phyloP scores from a whole-genome alignment of 1,284 basidiomycete species.

The Ustanciosporium gigantosporum region DNA sequence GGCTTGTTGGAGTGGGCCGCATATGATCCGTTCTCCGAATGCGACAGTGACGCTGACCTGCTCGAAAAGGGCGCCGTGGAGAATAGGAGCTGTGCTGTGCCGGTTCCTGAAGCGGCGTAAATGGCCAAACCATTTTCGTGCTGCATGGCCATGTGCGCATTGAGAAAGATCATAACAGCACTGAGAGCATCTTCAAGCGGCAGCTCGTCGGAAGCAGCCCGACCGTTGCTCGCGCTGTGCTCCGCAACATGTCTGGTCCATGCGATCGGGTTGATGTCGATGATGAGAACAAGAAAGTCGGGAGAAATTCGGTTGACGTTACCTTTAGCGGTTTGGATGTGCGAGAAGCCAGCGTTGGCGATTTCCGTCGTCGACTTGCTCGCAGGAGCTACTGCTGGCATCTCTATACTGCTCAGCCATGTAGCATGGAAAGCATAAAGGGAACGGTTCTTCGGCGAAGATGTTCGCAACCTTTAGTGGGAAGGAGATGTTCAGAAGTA shows the following conservation, averaged over 20 bases:
- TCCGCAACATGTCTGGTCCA: slow-evolving; percentile 39
- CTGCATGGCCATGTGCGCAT: slow-evolving; percentile 84
- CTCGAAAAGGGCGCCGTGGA: slow-evolving; percentile 39
- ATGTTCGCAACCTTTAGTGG: no score
- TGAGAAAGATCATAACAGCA: slow-evolving; percentile 79
- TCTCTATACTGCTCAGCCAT: no score
- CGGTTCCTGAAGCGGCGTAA: slow-evolving; percentile 73
- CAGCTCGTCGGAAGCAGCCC: slow-evolving; percentile 3
- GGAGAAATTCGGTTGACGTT: slow-evolving; percentile 18
- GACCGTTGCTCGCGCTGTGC: slow-evolving; percentile 7
- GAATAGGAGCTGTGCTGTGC: slow-evolving; percentile 34
- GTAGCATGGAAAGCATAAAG: no score
- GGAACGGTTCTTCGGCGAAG: no score
- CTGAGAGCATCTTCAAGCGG: slow-evolving; percentile 55
- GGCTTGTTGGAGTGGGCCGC: slow-evolving; percentile 9
- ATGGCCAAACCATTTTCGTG: slow-evolving; percentile 91
- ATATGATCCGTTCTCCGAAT: background rate
- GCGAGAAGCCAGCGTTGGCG: slow-evolving; percentile 34
- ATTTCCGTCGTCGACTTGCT: slow-evolving; percentile 34
- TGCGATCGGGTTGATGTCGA: slow-evolving; percentile 51
- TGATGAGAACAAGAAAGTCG: slow-evolving; percentile 54
- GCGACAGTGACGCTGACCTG: slow-evolving; percentile 3
- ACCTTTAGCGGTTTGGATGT: slow-evolving; percentile 22
- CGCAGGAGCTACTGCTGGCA: slow-evolving; percentile 21
- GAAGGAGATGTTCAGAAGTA: no score